Base-by-base conservation (phyloP, 2,329 filamentous ascomycete genomes). In the Botryotinia calthae region DNA sequence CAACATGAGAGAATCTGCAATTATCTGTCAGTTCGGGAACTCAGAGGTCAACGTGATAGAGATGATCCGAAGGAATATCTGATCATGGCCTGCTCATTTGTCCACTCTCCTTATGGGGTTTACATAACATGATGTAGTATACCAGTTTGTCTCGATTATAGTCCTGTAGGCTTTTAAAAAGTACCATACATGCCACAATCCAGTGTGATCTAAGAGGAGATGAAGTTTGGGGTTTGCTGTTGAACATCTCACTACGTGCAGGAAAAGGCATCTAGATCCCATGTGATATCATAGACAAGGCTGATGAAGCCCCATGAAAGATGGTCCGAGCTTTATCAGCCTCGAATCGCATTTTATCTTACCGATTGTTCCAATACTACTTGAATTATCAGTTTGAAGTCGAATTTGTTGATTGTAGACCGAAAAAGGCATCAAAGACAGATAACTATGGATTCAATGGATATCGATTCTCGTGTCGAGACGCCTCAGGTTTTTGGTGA, bases 371-470 rank as follows among this genome's bases (percentile, higher is more conserved):
- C n/a, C 48, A 31, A 48, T 44, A 42, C 59, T 42, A 28, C 65
- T 42, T 28, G 5, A 37, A 42, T 20, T 22, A 31, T 56, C 65
- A 42, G 14, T 56, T 31, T 22, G 65, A 42, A n/a, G n/a, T 44
- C 25, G 2, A 56, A 44, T 9, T 6, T 9, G 16, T 56, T 56
- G 6, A 56, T 56, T 42, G 8, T n/a, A 42, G 25, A 8, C 9
- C 34, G 10, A 37, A 20, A 56, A 68, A 56, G 10, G 4, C 37
- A 42, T 44, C 28, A 59, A 37, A 2, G 40, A 18, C 9, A 46
- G 51, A n/a, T 7, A 42, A 67, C 48, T 7, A 72, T 72, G 70
- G 70, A 72, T 67, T 56, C 31, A 22, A 72, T 68, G 70, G 70
- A 72, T 40, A 34, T 72, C 5, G 70, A 72, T 59, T n/a, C 22